phyloP scores from a whole-genome alignment of 192 early-diverging fungal genomes.

The Coemansia sp. region DNA sequence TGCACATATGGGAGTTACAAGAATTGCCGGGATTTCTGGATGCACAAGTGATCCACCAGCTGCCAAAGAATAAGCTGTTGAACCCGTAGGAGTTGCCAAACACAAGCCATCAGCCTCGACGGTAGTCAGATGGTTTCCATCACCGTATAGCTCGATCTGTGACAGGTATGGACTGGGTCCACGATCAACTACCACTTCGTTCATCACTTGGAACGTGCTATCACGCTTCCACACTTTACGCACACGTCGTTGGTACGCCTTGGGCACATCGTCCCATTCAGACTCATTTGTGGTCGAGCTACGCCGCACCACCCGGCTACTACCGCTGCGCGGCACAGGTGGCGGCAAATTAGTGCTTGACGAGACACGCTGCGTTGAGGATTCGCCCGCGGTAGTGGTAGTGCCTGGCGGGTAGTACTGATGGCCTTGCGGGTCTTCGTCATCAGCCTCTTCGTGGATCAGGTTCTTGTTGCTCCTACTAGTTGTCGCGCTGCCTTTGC shows the following conservation, averaged over 20 bases:
- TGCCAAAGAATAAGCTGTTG: conserved; percentile 84
- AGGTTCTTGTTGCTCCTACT: not conserved
- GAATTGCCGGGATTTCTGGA: conserved; percentile 88
- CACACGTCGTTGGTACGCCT: conserved; percentile 52
- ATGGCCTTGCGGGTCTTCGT: not conserved
- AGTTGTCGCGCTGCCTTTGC: not conserved
- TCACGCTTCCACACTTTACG: conserved; percentile 51
- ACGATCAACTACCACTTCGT: conserved; percentile 93
- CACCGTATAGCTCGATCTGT: conserved; percentile 81
- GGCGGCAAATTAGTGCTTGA: not conserved
- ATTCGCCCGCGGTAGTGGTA: not conserved
- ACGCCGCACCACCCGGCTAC: not conserved
- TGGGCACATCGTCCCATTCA: conserved; percentile 50
- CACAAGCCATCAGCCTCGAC: conserved; percentile 96
- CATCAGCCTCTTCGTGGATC: conserved; percentile 1
- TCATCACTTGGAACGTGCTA: conserved; percentile 86
- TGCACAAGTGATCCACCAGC: conserved; percentile 95
- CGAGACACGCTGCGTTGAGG: not conserved
- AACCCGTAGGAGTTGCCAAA: conserved; percentile 92
- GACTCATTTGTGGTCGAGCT: conserved; percentile 15
- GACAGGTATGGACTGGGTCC: conserved; percentile 90
- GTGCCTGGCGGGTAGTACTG: not conserved
- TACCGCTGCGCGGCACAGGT: not conserved
- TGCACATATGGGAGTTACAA: conserved; percentile 91
- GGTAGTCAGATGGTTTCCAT: conserved; percentile 86